A percentile compares a stretch with the other conserved stretches of the same genome.
Evolutionary conservation across 108 stramenopile genomes (phyloP).

Genomic region (Fragilariopsis cylindrus): DNA sequence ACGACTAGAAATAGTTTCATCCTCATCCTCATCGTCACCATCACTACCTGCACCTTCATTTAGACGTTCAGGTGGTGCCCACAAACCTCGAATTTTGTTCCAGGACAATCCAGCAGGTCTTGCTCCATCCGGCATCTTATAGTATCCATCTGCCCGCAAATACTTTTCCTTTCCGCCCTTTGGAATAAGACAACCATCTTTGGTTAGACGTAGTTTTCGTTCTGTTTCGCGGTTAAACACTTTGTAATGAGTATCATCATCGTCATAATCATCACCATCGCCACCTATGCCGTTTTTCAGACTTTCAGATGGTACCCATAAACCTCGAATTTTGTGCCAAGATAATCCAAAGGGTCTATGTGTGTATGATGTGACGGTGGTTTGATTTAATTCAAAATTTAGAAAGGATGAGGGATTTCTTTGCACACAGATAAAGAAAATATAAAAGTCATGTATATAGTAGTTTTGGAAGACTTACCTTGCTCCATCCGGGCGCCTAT

Average conservation of each 20-base stretch:
- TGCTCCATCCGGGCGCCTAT: background rate
- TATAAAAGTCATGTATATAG: too few relatives aligned
- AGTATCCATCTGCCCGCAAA: background rate
- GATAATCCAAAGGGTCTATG: background rate
- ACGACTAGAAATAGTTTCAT: too few relatives aligned
- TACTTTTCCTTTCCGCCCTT: background rate
- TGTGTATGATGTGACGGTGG: background rate
- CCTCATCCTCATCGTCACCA: too few relatives aligned
- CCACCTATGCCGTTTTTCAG: too few relatives aligned
- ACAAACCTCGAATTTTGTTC: background rate
- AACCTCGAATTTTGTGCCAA: background rate
- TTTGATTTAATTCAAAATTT: too few relatives aligned
- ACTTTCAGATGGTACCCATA: background rate
- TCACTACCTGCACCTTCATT: background rate
- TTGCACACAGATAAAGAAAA: too few relatives aligned
- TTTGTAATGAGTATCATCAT: background rate
- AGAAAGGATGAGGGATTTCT: too few relatives aligned
- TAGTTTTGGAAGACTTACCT: too few relatives aligned
- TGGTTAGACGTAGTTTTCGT: background rate
- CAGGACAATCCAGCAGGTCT: background rate
- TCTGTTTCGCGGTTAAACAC: background rate
- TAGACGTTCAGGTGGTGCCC: background rate
- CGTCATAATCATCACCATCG: too few relatives aligned
- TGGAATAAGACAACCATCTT: conserved; percentile 3
- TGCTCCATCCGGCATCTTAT: background rate